Evolutionary conservation across 805 yeast genomes (phyloP).

Genomic region (Kodamaea leandrae): DNA sequence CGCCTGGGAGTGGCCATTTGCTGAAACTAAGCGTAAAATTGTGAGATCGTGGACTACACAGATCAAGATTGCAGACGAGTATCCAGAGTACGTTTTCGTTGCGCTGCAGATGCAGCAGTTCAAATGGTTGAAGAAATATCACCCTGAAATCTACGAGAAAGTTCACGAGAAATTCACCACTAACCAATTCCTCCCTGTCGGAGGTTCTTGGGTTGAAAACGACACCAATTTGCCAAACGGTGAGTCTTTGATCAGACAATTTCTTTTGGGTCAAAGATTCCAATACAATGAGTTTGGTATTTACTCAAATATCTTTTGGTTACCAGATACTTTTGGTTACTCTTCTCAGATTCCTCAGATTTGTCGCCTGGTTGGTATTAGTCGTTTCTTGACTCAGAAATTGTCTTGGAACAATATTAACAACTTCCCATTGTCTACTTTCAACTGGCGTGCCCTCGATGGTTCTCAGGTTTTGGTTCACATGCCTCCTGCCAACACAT

Average conservation of each 20-base stretch:
- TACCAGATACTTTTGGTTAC: slow-evolving; percentile 97
- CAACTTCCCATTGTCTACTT: slow-evolving; percentile 82
- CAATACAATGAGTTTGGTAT: slow-evolving; percentile 76
- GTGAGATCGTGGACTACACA: slow-evolving; percentile 97
- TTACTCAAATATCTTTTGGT: slow-evolving; percentile 80
- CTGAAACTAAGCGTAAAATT: slow-evolving; percentile 88
- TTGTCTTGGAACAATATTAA: slow-evolving; percentile 96
- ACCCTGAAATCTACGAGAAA: slow-evolving; percentile 71
- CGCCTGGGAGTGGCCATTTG: slow-evolving; percentile 99
- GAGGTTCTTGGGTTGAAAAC: slow-evolving; percentile 98
- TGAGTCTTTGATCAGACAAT: slow-evolving; percentile 85
- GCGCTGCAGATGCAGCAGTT: slow-evolving; percentile 97
- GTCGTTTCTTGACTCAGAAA: slow-evolving; percentile 86
- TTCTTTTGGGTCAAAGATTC: slow-evolving; percentile 85
- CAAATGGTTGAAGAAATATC: slow-evolving; percentile 84
- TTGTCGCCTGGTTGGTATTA: slow-evolving; percentile 82
- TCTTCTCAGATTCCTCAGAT: slow-evolving; percentile 93
- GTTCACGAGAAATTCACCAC: slow-evolving; percentile 64
- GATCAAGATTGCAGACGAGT: slow-evolving; percentile 74
- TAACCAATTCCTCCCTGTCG: slow-evolving; percentile 83
- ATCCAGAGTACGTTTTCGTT: slow-evolving; percentile 90
- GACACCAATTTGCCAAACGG: slow-evolving; percentile 96
- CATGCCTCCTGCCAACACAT: slow-evolving; percentile 97
- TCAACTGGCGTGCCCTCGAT: slow-evolving; percentile 94
- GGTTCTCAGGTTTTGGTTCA: slow-evolving; percentile 92